phyloP scores from a whole-genome alignment of 768 basidiomycete genomes.

The Phlebiopsis flavidoalba region DNA sequence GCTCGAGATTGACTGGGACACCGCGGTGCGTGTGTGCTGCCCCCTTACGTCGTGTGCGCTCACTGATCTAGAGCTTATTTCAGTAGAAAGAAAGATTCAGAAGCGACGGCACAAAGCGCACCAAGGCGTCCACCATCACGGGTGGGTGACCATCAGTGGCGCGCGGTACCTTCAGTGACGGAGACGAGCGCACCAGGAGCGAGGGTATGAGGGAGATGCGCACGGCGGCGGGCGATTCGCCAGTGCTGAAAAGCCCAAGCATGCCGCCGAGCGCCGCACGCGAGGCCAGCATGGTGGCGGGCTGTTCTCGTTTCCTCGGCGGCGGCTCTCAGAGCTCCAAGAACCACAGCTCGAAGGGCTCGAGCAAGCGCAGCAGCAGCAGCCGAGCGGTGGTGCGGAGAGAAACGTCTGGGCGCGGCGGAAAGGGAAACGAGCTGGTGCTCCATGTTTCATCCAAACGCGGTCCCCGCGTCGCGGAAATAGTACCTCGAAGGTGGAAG shows the following conservation, averaged over 20 bases:
- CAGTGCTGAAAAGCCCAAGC: conserved; percentile 26
- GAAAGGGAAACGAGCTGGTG: conserved; percentile 11
- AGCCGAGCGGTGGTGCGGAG: conserved; percentile 1
- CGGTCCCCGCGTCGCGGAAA: conserved; percentile 18
- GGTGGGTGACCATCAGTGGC: conserved; percentile 78
- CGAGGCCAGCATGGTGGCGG: conserved; percentile 16
- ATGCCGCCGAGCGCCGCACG: conserved; percentile 18
- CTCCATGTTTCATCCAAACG: conserved; percentile 21
- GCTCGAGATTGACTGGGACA: not conserved
- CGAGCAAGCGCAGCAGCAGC: not conserved
- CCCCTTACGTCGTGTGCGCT: not conserved
- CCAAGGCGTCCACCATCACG: conserved; percentile 53
- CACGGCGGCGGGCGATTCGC: conserved; percentile 37
- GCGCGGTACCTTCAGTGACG: conserved; percentile 60
- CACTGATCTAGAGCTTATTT: not conserved
- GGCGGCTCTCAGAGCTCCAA: conserved; percentile 6
- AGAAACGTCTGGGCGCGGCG: conserved; percentile 8
- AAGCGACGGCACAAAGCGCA: conserved; percentile 12
- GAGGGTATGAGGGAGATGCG: conserved; percentile 71
- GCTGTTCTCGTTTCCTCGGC: conserved; percentile 22
- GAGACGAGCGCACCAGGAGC: conserved; percentile 50
- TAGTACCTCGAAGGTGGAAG: conserved; percentile 14
- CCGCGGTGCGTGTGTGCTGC: not conserved
- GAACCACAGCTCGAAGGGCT: not conserved
- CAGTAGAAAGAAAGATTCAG: conserved; percentile 8